Evolutionary conservation across 768 basidiomycete species (phyloP), one percentile per base, ranked within the genome.

Genomic region (Trametes punicea): DNA sequence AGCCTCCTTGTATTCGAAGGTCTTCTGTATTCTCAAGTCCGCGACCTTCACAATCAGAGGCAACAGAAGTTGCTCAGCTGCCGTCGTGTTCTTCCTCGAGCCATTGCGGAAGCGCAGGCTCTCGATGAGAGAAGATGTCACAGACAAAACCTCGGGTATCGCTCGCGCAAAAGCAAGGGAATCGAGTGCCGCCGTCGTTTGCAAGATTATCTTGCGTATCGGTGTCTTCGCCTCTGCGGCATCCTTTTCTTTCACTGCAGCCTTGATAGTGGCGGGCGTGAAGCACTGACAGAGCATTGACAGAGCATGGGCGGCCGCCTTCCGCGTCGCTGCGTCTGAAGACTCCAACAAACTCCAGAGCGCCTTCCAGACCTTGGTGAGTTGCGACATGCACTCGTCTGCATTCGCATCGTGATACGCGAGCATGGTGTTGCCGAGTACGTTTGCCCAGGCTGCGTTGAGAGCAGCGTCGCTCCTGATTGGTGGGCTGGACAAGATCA

Each of bases 1-100:
- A 18, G 81, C 83, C 66, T 95, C 94, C 69, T 92, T 94, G 71
- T 89, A 81, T 69, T 97, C 93, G 65, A 98, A 99, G 1, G 78
- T 83, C 70, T 88, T 92, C 64, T 87, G 78, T 23, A 81, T 75
- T 51, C 96, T 75, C 50, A 96, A 72, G 30, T 88, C 85, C 6
- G 84, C 90, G 21, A 96, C 76, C 55, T 82, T 82, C 56, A 78
- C 71, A 40, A 98, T 78, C 36, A 94, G 66, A 34, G 85, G 82
- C 47, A 88, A 67, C 26, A 95, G 74, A 4, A 97, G 74, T 18
- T 71, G 66, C 67, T 94, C 87, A 5, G 90, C 85, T 18, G 86
- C 86, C 25, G 84, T 78, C 30, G 70, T 79, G 21, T 77, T 66
- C 30, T 67, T 69, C 46, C 65, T 66, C 20, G 74, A 60, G 21